Percentiles rank a stretch among this genome's conserved stretches.
These are phyloP conservation scores for Scolecobasidium constrictum DNA, from an alignment of 2,329 filamentous ascomycete genomes.

Conservation along the genomic window DNA sequence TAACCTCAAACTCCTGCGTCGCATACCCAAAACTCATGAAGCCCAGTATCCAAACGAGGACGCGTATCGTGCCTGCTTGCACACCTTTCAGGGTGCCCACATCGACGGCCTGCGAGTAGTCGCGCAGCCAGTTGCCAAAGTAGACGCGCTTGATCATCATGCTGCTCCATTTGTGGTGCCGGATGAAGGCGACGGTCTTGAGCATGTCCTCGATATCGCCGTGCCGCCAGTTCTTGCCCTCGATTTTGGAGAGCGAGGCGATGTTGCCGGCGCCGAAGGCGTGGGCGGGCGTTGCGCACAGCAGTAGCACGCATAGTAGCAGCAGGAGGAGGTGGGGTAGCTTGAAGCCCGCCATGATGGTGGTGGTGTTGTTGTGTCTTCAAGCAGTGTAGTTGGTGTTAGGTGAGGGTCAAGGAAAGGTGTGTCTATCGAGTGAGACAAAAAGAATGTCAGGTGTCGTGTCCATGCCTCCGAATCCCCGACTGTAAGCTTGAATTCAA, in stretches of 20 bases:
- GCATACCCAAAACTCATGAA: slow-evolving; percentile 48
- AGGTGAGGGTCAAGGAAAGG: background rate
- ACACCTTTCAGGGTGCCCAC: slow-evolving; percentile 42
- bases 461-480: no score
- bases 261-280: slow-evolving; percentile 40
- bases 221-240: slow-evolving; percentile 42
- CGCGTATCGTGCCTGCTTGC: slow-evolving; percentile 41
- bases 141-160: slow-evolving; percentile 36
- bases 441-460: no score
- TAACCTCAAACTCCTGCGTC: slow-evolving; percentile 46
- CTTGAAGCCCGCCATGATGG: slow-evolving; percentile 8
- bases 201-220: slow-evolving; percentile 43
- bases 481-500: no score
- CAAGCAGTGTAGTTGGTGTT: no score
- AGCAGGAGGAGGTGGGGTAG: slow-evolving; percentile 2
- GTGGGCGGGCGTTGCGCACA: slow-evolving; percentile 17
- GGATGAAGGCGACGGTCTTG: slow-evolving; percentile 34
- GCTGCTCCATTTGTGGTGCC: slow-evolving; percentile 30
- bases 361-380: background rate
- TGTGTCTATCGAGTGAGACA: no score
- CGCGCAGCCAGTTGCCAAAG: slow-evolving; percentile 37
- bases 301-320: slow-evolving; percentile 10
- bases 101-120: slow-evolving; percentile 45
- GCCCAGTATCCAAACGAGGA: slow-evolving; percentile 43
- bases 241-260: slow-evolving; percentile 28